Base-by-base conservation (phyloP, 2,329 filamentous ascomycete genomes). In the Penicillium freii region DNA sequence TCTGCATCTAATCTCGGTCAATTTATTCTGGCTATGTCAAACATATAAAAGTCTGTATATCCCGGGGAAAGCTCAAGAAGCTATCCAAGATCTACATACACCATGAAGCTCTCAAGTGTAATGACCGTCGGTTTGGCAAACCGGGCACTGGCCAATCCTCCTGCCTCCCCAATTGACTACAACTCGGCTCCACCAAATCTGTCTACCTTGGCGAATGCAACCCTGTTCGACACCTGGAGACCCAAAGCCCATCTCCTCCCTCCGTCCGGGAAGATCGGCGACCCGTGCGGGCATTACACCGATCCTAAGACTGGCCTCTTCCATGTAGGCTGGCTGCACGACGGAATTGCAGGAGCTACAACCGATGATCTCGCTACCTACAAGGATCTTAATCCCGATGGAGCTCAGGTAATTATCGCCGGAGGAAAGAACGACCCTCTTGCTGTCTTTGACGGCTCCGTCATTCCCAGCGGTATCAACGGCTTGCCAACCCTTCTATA, bases 401-500 rank as follows among this genome's bases (percentile, higher is more conserved):
- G 61, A 13, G 40, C 33, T 19, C 56, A 54, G 1, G 38, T 50
- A 9, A 64, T 64, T 21, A 43, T 60, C 7, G 54, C 62, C 1
- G 62, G 62, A 11, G 61, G 61, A 10, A 49, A 45, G 36, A 64
- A 64, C 34, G 62, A 64, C 29, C 62, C 61, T 2, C 39, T 64
- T 10, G 61, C 54, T 5, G 61, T 63, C 17, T 64, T 64, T 31
- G 62, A 64, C 23, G 62, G 62, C 11, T 58, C 61, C 0, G 62
- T 64, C 36, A 63, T 64, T 40, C 62, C 62, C 15, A 40, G 23
- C 8, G 62, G 62, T 5, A 56, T 64, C 39, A 74, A 81, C 59
- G 78, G 78, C 39, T 78, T 78, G 6, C 72, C 81, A 2, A 70
- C 78, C 13, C 64, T 74, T 15, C 77, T 81, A 57, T 82, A 81